Conservation (phyloP, 2,329 filamentous ascomycete genomes). For the Botrytis byssoidea region DNA sequence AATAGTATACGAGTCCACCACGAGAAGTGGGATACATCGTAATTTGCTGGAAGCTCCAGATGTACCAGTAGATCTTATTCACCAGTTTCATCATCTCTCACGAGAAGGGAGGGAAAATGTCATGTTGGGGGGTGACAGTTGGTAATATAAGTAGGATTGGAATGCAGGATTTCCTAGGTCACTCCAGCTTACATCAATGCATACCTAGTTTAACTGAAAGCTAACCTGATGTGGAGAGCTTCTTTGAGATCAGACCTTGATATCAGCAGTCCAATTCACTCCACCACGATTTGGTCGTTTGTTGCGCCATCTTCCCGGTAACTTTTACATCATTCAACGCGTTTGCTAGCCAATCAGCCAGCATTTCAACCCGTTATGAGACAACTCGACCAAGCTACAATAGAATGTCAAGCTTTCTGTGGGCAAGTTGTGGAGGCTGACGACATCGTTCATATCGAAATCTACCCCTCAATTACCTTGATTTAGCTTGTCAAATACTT, state of each 20-base stretch:
- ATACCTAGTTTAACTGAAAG: not conserved
- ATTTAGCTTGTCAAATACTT: not conserved
- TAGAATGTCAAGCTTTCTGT: not conserved
- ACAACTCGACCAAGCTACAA: not conserved
- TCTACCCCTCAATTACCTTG: conserved; percentile 19
- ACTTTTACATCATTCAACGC: conserved; percentile 12
- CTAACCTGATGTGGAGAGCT: not conserved
- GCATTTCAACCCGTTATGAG: not conserved
- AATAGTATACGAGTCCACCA: not conserved
- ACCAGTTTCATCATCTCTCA: conserved; percentile 4
- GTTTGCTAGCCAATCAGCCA: not conserved
- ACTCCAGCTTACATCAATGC: not conserved
- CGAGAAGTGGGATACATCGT: not conserved
- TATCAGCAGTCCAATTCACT: not conserved
- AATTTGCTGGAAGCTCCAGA: not conserved
- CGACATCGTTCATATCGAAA: conserved; percentile 14
- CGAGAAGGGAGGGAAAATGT: not conserved
- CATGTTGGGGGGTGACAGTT: not conserved
- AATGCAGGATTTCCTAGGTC: not conserved
- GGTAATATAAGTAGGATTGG: not conserved
- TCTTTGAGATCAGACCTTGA: not conserved
- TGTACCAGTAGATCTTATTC: conserved; percentile 2
- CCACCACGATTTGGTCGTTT: conserved; percentile 3
- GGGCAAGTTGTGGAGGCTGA: conserved; percentile 8
- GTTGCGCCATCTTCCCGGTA: not conserved